These are phyloP conservation scores for Halenospora varia DNA, from an alignment of 495 filamentous ascomycete species.

Conservation along the genomic window DNA sequence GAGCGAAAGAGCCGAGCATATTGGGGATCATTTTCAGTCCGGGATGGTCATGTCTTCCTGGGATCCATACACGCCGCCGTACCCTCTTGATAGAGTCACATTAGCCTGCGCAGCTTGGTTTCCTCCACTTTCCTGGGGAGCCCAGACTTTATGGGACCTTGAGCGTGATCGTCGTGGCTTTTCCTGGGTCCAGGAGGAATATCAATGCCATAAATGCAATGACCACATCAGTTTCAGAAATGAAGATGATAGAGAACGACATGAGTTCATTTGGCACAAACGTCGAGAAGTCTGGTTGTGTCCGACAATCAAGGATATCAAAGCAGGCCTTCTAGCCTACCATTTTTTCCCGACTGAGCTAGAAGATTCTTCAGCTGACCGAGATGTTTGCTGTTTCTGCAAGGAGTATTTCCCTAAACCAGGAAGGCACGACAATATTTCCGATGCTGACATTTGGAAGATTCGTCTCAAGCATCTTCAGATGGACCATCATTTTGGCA, in stretches of 20 bases:
- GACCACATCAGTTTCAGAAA: not conserved
- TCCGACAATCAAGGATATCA: not conserved
- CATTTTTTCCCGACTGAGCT: not conserved
- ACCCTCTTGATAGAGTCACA: not conserved
- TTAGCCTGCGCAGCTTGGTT: not conserved
- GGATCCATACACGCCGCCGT: not conserved
- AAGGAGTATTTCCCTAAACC: not conserved
- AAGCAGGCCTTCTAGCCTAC: not conserved
- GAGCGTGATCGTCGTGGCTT: not conserved
- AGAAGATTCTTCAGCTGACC: not conserved
- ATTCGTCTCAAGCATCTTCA: not conserved
- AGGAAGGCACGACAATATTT: not conserved
- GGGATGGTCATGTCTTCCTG: conserved; percentile 1
- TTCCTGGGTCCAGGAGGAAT: not conserved
- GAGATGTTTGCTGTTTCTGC: not conserved
- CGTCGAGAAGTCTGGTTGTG: conserved; percentile 3
- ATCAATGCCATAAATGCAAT: not conserved
- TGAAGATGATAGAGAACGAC: not conserved
- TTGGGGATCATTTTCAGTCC: not conserved
- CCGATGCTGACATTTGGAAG: conserved; percentile 2
- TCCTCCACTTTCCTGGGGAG: not conserved
- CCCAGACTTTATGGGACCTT: conserved; percentile 1
- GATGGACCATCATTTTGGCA: not conserved
- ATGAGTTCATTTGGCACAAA: conserved; percentile 1
- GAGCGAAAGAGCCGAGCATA: conserved; percentile 2